phyloP scores from a whole-genome alignment of 2,329 filamentous ascomycete genomes.

The Thelonectria discophora region DNA sequence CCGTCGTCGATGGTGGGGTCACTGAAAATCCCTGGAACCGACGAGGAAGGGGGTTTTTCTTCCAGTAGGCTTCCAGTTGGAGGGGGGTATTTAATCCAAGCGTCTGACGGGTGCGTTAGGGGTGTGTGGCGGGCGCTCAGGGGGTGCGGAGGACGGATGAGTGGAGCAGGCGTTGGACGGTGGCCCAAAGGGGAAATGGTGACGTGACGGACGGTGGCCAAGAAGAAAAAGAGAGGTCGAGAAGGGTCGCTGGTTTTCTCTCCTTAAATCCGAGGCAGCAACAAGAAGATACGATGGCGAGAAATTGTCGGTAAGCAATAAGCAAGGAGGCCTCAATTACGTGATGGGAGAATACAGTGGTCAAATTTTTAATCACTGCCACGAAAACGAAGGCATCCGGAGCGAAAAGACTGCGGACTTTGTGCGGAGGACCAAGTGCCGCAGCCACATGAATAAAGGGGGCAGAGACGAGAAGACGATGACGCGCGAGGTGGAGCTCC shows the following conservation, averaged over 20 bases:
- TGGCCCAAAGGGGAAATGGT: slow-evolving; percentile 13
- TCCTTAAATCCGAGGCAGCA: slow-evolving; percentile 3
- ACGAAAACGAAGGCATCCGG: not conserved
- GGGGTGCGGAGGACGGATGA: slow-evolving; percentile 9
- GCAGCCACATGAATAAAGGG: not conserved
- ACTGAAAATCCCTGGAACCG: slow-evolving; percentile 38
- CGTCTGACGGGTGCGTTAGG: slow-evolving; percentile 28
- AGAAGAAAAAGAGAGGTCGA: slow-evolving; percentile 3
- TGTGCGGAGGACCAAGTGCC: too few relatives aligned
- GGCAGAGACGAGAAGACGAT: slow-evolving; percentile 1
- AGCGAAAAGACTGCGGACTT: too few relatives aligned
- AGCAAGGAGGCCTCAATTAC: not conserved
- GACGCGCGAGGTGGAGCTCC: not conserved
- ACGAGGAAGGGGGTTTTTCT: slow-evolving; percentile 13
- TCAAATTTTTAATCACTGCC: not conserved
- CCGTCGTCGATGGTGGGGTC: slow-evolving; percentile 37
- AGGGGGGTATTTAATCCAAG: slow-evolving; percentile 26
- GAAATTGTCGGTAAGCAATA: not conserved
- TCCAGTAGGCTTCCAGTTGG: slow-evolving; percentile 18
- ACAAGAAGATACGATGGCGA: not conserved
- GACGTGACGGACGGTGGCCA: slow-evolving; percentile 23
- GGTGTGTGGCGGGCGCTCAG: slow-evolving; percentile 14
- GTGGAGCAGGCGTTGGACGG: slow-evolving; percentile 4
- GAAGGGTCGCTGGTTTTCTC: not conserved
- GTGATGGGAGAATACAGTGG: not conserved